A percentile compares a stretch with the other conserved stretches of the same genome.
phyloP scores from a whole-genome alignment of 805 yeast species.

The Yarrowia hollandica region DNA sequence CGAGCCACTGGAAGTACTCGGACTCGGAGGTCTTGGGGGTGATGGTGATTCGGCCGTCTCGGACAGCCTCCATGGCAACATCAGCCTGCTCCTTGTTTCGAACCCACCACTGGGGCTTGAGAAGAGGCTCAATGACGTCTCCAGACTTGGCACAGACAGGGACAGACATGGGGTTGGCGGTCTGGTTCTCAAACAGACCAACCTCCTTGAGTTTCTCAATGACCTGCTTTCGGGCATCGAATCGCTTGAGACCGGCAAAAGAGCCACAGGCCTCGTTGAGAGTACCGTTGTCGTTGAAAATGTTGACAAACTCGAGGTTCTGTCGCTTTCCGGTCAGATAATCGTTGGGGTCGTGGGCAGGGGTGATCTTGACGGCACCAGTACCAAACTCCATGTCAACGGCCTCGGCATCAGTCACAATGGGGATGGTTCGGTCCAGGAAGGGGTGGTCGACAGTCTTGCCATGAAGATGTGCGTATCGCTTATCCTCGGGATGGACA shows the following conservation, averaged over 20 bases:
- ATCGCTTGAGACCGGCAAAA: constrained; percentile 88
- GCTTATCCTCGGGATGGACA: constrained; percentile 90
- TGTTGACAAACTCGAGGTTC: constrained; percentile 81
- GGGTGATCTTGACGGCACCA: constrained; percentile 99
- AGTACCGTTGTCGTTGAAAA: constrained; percentile 87
- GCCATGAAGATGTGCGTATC: constrained; percentile 94
- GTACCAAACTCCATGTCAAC: constrained; percentile 99
- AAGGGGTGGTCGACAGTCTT: constrained; percentile 90
- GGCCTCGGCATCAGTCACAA: constrained; percentile 84
- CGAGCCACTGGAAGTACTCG: constrained; percentile 94
- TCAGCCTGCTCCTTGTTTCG: constrained; percentile 84
- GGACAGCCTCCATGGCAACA: constrained; percentile 82
- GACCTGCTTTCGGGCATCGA: constrained; percentile 86
- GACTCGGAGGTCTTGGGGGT: constrained; percentile 87
- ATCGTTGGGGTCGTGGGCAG: constrained; percentile 98
- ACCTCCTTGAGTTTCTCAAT: constrained; percentile 73
- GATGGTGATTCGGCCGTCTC: constrained; percentile 74
- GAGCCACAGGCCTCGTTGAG: constrained; percentile 92
- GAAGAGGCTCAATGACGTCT: constrained; percentile 91
- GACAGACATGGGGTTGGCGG: constrained; percentile 93
- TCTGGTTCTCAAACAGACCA: constrained; percentile 78
- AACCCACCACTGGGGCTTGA: constrained; percentile 99
- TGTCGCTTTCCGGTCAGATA: constrained; percentile 95
- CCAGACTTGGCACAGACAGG: constrained; percentile 96
- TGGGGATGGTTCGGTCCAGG: constrained; percentile 79